phyloP scores from a whole-genome alignment of 1,139 yeast species.

The Meyerozyma elateridarum region DNA sequence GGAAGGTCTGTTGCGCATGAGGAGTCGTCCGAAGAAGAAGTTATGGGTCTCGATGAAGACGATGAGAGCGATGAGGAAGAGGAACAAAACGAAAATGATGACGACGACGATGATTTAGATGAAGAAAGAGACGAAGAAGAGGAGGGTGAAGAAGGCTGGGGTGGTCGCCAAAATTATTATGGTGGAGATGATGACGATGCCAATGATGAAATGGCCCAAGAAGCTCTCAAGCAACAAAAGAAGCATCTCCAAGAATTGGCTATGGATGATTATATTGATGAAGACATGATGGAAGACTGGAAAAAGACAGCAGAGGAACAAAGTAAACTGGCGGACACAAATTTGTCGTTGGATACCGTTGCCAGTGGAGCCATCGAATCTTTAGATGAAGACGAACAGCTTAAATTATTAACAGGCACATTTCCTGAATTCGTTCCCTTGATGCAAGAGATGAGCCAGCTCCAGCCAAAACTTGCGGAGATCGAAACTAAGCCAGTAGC shows the following conservation, averaged over 20 bases:
- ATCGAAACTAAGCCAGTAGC: slow-evolving; percentile 25
- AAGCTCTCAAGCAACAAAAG: slow-evolving; percentile 84
- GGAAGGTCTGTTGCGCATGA: slow-evolving; percentile 35
- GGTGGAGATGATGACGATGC: slow-evolving; percentile 85
- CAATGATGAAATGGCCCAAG: slow-evolving; percentile 68
- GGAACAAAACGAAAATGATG: slow-evolving; percentile 28
- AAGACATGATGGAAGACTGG: slow-evolving; percentile 77
- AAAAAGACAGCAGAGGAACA: slow-evolving; percentile 32
- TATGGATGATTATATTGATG: slow-evolving; percentile 81
- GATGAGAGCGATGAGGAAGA: slow-evolving; percentile 26
- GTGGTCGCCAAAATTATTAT: slow-evolving; percentile 68
- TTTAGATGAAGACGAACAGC: slow-evolving; percentile 41
- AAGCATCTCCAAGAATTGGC: slow-evolving; percentile 76
- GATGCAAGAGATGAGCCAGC: slow-evolving; percentile 53
- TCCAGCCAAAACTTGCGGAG: slow-evolving; percentile 38
- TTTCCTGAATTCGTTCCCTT: slow-evolving; percentile 87
- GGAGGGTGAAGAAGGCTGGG: slow-evolving; percentile 71
- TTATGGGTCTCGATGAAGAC: slow-evolving; percentile 32
- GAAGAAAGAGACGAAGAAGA: slow-evolving; percentile 46
- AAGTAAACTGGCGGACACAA: slow-evolving; percentile 22
- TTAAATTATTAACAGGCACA: slow-evolving; percentile 46
- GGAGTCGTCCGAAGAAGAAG: slow-evolving; percentile 44
- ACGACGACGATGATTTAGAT: slow-evolving; percentile 33
- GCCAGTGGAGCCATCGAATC: slow-evolving; percentile 24
- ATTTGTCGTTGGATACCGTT: slow-evolving; percentile 20